Conservation (phyloP, 148 eudicot species). For the Rhododendron ferrugineum region DNA sequence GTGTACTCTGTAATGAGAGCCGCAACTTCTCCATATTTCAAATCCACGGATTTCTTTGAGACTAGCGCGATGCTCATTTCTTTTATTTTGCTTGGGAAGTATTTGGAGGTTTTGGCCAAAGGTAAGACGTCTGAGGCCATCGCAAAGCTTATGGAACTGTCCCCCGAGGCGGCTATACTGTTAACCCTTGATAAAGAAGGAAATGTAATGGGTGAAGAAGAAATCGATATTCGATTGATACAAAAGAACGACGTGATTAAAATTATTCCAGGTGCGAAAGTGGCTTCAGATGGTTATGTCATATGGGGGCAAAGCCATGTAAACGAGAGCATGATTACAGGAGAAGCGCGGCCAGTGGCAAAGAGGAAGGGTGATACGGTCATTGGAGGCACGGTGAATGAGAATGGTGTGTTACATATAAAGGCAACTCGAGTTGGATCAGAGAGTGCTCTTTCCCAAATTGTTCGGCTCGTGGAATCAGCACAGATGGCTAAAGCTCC, state of each 20-base stretch:
- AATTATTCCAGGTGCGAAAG: constrained; percentile 82
- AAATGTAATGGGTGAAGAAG: constrained; percentile 61
- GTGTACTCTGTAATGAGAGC: constrained; percentile 73
- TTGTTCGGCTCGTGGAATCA: constrained; percentile 91
- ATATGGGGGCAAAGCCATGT: constrained; percentile 92
- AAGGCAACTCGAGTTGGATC: constrained; percentile 88
- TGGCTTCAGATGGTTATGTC: constrained; percentile 89
- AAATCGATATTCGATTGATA: constrained; percentile 78
- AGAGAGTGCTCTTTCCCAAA: constrained; percentile 94
- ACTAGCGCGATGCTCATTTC: constrained; percentile 93
- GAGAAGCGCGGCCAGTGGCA: constrained; percentile 88
- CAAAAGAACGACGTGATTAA: constrained; percentile 80
- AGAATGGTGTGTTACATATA: constrained; percentile 80
- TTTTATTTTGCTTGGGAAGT: constrained; percentile 89
- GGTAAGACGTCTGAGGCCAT: constrained; percentile 97
- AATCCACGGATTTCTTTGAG: constrained; percentile 87
- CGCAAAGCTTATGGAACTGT: constrained; percentile 91
- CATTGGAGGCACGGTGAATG: constrained; percentile 92
- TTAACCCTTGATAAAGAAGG: constrained; percentile 54
- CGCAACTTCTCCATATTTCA: constrained; percentile 54
- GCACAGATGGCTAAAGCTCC: constrained; percentile 99
- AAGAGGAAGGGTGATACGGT: constrained; percentile 79
- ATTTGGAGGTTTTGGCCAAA: constrained; percentile 85
- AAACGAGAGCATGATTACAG: constrained; percentile 95
- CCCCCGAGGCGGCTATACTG: constrained; percentile 76